Base-by-base conservation (phyloP, 2,329 filamentous ascomycete genomes). In the Aureobasidium lini region DNA sequence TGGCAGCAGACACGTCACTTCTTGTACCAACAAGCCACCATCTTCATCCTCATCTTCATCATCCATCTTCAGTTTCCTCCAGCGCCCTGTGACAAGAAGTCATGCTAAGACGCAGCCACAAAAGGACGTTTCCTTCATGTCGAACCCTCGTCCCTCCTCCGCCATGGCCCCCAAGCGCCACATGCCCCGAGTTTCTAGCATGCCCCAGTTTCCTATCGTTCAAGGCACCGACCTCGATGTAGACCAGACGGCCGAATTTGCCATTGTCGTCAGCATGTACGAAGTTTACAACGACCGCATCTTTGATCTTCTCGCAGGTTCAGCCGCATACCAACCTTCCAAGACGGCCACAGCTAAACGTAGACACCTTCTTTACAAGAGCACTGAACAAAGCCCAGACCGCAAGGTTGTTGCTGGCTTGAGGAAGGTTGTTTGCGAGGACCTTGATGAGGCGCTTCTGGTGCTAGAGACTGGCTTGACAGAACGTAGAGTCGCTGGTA, bases 201-300 rank as follows among this genome's bases (percentile, higher is more conserved):
- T 94, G 5, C 89, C 92, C 1, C 84, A 87, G 60, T 76, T 80
- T 6, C 93, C 93, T 8, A 85, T 91, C 63, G 84, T 96, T 56
- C 84, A 85, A 72, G 79, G 85, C 54, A 77, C 95, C 44, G 76
- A 81, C 4, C 79, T 95, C 0, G 79, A 84, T 0, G 78, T 84
- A 49, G 88, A 92, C 62, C 78, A 80, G 1, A 81, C 82, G 18
- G 84, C 87, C 58, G 90, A 96, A 66, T 96, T 96, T 66, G 87
- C 88, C 4, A 85, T 99, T 57, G 78, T 99, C 10, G 81, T 99
- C 23, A 96, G 91, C 57, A 99, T 99, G 92, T 97, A 97, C 73
- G 94, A 99, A 72, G 93, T 99, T 1, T 96, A 99, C 77, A 99
- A 99, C 69, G 93, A 99, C 74, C 86, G 92, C 37, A 97, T 99